Conservation (phyloP, 768 basidiomycete genomes). For the Rubroboletus satanas region DNA sequence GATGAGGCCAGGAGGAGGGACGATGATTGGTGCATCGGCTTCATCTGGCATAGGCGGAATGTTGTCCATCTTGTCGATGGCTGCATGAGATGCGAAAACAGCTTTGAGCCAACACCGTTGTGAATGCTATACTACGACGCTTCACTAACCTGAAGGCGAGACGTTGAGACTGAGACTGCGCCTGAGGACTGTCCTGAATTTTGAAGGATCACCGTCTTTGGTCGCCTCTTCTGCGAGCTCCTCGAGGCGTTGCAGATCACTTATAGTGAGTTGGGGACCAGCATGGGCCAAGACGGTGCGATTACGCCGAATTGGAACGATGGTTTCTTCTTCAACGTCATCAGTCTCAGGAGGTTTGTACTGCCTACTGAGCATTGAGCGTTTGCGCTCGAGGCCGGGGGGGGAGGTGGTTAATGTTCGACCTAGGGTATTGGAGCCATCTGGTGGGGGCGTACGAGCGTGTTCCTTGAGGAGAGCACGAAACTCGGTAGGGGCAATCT, state of each 20-base stretch:
- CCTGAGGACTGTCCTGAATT: conserved; percentile 72
- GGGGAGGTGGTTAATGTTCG: conserved; percentile 44
- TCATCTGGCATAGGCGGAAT: conserved; percentile 71
- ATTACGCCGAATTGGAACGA: conserved; percentile 67
- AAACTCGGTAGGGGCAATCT: conserved; percentile 96
- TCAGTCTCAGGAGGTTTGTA: conserved; percentile 82
- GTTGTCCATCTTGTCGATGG: conserved; percentile 64
- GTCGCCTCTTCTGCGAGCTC: conserved; percentile 89
- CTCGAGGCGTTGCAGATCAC: conserved; percentile 92
- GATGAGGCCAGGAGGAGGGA: conserved; percentile 81
- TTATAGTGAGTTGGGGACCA: conserved; percentile 86
- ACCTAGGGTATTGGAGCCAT: conserved; percentile 38
- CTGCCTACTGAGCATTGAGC: conserved; percentile 92
- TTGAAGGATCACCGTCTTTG: conserved; percentile 74
- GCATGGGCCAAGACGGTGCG: conserved; percentile 61
- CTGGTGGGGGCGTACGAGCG: conserved; percentile 56
- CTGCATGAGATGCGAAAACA: conserved; percentile 34
- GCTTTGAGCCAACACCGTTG: conserved; percentile 20
- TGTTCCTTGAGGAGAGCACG: conserved; percentile 94
- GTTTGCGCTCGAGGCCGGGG: conserved; percentile 69
- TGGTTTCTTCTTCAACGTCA: conserved; percentile 64
- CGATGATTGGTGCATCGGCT: conserved; percentile 84
- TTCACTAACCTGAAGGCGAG: conserved; percentile 72
- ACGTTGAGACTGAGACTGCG: conserved; percentile 87
- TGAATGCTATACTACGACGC: conserved; percentile 4